Base-by-base conservation (phyloP, 75 land plant species). In the Cryptomeria japonica region DNA sequence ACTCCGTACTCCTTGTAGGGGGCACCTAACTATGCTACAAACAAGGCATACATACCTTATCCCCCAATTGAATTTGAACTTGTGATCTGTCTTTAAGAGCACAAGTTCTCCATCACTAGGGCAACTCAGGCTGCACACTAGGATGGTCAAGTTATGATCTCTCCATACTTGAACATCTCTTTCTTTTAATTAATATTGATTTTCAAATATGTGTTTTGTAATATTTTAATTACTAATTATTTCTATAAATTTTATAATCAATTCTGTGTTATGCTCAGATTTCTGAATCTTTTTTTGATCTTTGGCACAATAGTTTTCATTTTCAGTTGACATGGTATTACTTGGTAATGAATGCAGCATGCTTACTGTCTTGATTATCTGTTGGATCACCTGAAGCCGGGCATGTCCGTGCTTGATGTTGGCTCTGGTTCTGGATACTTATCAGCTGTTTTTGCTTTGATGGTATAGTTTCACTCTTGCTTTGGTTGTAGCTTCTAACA, bases 381-480 rank as follows among this genome's bases (percentile, higher is more conserved):
- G 87, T 89, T 92, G 87, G 90, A 95, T 5, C 87, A 97, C 88
- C 82, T 96, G 86, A 92, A 97, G 88, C 95, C 99, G 41, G 99
- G 98, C 32, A 96, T 95, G 96, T 95, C 47, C 51, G 98, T 94
- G 56, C 90, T 97, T 34, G 99, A 97, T 90, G 93, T 97, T 89
- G 99, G 99, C 83, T 96, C 98, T 87, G 99, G 99, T 91, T 38
- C 97, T 64, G 99, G 99, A n/a, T 97, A 96, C 86, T 87, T 97
- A 92, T 94, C 99, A 22, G 99, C 99, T 38, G 94, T 94, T 80
- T 96, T 96, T 90, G 97, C 96, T 37, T n/a, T 94, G 78, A 94
- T 97, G 99, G 97, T 79, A 79, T 79, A 19, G 22, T 38, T 79
- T 79, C 46, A 73, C 12, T 34, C 11, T 41, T 79, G 9, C 44